Evolutionary conservation across 2,329 filamentous ascomycete species (phyloP).

Genomic region (Colletotrichum sp.): DNA sequence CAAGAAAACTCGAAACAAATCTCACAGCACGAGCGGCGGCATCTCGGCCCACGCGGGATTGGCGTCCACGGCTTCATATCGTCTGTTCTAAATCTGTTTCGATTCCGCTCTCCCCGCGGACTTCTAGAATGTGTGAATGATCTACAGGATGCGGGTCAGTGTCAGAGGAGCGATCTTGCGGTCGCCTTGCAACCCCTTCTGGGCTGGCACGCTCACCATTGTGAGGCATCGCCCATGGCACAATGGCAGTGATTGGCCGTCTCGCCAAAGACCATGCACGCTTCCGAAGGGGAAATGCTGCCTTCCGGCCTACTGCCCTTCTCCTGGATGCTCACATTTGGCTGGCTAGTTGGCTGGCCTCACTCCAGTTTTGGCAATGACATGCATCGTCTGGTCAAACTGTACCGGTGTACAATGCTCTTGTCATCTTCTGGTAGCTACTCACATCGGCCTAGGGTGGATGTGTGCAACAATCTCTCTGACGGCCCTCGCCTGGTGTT

Average conservation of each 20-base stretch:
- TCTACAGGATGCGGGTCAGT: not conserved
- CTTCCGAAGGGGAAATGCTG: slow-evolving; percentile 13
- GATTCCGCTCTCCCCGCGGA: not conserved
- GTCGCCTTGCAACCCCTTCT: not conserved
- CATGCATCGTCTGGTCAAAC: slow-evolving; percentile 1
- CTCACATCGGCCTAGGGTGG: not conserved
- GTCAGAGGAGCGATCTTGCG: slow-evolving; percentile 2
- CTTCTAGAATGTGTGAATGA: slow-evolving; percentile 13
- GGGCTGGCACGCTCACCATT: not conserved
- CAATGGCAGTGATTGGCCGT: slow-evolving; percentile 5
- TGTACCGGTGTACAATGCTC: slow-evolving; percentile 6
- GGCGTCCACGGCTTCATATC: not conserved
- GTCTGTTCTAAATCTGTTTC: slow-evolving; percentile 6
- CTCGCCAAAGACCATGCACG: slow-evolving; percentile 18
- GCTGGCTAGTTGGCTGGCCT: slow-evolving; percentile 5
- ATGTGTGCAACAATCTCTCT: slow-evolving; percentile 9
- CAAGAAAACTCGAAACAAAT: slow-evolving; percentile 3
- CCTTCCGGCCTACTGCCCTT: not conserved
- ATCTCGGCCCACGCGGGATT: slow-evolving; percentile 7
- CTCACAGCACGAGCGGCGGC: not conserved
- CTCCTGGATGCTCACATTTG: not conserved
- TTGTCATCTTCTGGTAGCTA: not conserved
- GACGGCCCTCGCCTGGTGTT: not conserved
- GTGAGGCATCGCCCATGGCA: not conserved
- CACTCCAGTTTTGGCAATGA: slow-evolving; percentile 1